A percentile compares a stretch with the other conserved stretches of the same genome.
These are phyloP conservation scores for Neophaeococcomyces mojaviensis DNA, from an alignment of 2,329 filamentous ascomycete genomes.

Conservation along the genomic window DNA sequence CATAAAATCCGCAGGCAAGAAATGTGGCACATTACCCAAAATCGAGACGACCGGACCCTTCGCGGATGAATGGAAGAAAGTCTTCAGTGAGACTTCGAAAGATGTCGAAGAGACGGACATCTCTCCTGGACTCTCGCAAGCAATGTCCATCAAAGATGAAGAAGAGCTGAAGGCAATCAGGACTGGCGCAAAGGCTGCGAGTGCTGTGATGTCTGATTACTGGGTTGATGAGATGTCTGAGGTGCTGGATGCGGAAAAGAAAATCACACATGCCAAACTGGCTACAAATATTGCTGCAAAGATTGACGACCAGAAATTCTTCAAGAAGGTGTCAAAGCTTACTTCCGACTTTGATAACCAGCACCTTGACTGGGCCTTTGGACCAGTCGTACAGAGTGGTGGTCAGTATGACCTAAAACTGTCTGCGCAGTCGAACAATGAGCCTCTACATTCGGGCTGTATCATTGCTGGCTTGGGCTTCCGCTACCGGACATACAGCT, in stretches of 20 bases:
- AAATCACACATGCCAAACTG: conserved; percentile 81
- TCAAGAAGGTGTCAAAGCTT: conserved; percentile 74
- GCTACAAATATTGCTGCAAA: conserved; percentile 85
- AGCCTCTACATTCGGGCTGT: conserved; percentile 76
- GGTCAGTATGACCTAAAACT: conserved; percentile 90
- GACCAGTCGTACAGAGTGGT: conserved; percentile 86
- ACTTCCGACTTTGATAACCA: conserved; percentile 78
- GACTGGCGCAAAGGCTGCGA: conserved; percentile 87
- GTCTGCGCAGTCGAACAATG: conserved; percentile 66
- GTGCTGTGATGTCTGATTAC: conserved; percentile 89
- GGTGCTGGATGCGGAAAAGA: conserved; percentile 92
- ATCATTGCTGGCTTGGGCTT: conserved; percentile 89
- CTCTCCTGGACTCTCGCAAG: conserved; percentile 70
- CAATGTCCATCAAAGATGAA: conserved; percentile 90
- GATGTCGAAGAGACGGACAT: conserved; percentile 87
- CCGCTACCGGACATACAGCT: conserved; percentile 92
- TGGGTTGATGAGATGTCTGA: conserved; percentile 98
- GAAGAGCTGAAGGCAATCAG: conserved; percentile 90
- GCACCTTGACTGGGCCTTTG: conserved; percentile 90
- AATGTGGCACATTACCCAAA: conserved; percentile 79
- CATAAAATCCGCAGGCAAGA: conserved; percentile 85
- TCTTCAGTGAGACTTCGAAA: conserved; percentile 68
- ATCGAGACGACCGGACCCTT: conserved; percentile 81
- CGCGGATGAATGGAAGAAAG: conserved; percentile 90
- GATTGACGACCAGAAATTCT: conserved; percentile 89